Evolutionary conservation across 352 stramenopile species (phyloP).

Genomic region (Globisporangium nagaii): DNA sequence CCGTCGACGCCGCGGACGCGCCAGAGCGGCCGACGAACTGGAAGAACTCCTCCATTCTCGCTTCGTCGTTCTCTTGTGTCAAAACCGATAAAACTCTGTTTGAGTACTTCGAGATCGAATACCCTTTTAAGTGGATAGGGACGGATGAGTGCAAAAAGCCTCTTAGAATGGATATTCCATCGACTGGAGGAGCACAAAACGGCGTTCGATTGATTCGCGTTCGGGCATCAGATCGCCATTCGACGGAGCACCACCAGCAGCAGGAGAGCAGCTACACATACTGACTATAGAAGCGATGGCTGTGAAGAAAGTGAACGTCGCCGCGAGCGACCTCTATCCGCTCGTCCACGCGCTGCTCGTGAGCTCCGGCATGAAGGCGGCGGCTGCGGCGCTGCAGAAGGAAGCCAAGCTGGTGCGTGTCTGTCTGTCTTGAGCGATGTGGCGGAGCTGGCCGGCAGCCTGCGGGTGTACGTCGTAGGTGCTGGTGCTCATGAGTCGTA

Average conservation of each 20-base stretch:
- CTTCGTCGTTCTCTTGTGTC: neutral
- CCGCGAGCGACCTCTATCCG: conserved; percentile 74
- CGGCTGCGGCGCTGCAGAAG: conserved; percentile 55
- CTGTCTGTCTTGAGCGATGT: neutral
- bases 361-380: conserved; percentile 63
- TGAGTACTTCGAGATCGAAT: neutral
- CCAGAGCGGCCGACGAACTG: conserved; percentile 48
- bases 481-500: neutral
- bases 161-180: neutral
- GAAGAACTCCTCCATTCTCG: conserved; percentile 64
- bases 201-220: conserved; percentile 1
- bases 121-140: neutral
- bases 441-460: neutral
- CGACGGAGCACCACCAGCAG: conserved; percentile 1
- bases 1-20: conserved; percentile 12
- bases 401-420: conserved; percentile 64
- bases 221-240: conserved; percentile 3
- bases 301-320: conserved; percentile 22
- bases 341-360: conserved; percentile 66
- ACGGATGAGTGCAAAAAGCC: neutral
- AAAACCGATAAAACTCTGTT: neutral
- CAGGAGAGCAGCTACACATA: neutral
- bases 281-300: conserved; percentile 7
- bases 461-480: too few species aligned
- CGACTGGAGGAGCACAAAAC: conserved; percentile 16